These are phyloP conservation scores for Geotrichum ghanense DNA, from an alignment of 805 yeast species.

Conservation along the genomic window DNA sequence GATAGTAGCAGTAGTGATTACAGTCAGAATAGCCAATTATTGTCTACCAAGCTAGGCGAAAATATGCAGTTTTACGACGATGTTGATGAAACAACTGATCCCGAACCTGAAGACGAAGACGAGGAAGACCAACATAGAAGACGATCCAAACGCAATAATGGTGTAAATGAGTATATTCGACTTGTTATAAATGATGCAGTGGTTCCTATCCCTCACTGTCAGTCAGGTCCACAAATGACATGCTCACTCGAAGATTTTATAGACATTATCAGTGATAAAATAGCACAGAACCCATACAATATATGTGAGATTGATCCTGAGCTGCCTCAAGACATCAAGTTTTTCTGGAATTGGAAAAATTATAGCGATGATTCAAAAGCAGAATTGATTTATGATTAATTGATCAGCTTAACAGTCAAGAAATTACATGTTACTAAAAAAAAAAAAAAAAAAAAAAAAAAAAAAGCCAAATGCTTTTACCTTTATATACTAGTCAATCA, in stretches of 20 bases:
- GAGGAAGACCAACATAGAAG: not conserved
- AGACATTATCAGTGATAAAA: constrained; percentile 4
- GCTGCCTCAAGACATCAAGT: constrained; percentile 18
- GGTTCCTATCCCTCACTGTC: constrained; percentile 36
- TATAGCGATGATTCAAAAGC: not conserved
- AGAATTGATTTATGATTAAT: not conserved
- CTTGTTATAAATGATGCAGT: constrained; percentile 40
- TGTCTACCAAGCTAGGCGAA: not conserved
- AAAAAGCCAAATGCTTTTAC: too few species aligned
- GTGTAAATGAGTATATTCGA: constrained; percentile 29
- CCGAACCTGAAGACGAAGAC: constrained; percentile 15
- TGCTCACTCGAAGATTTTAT: constrained; percentile 26
- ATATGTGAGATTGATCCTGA: constrained; percentile 12
- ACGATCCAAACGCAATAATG: not conserved
- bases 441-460: too few species aligned
- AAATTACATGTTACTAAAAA: too few species aligned
- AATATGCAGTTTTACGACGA: not conserved
- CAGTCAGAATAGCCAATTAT: not conserved
- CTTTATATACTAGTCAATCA: too few species aligned
- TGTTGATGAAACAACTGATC: not conserved
- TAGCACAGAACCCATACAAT: constrained; percentile 6
- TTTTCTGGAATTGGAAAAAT: constrained; percentile 21
- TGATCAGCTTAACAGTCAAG: too few species aligned
- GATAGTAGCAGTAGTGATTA: not conserved
- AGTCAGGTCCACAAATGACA: constrained; percentile 40